Evolutionary conservation across 2,329 filamentous ascomycete genomes (phyloP).

Genomic region (Phaeophleospora eucalypticola): DNA sequence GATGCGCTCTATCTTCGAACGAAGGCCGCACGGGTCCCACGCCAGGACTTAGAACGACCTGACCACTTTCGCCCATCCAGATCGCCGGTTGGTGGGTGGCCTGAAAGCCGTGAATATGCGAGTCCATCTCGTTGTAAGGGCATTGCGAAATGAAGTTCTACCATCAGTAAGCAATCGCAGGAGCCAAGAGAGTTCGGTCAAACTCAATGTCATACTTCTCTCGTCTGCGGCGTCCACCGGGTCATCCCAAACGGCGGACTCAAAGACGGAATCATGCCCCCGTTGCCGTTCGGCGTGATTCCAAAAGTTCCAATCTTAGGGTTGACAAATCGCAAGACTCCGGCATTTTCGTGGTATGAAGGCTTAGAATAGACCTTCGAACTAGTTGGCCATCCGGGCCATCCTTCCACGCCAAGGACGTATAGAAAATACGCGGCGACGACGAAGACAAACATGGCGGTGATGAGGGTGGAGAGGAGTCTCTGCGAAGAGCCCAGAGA

Average conservation of each 20-base stretch:
- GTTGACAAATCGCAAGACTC: slow-evolving; percentile 30
- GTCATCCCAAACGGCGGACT: slow-evolving; percentile 48
- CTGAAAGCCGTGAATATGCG: slow-evolving; percentile 47
- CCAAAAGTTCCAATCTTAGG: slow-evolving; percentile 33
- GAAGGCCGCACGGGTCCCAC: slow-evolving; percentile 31
- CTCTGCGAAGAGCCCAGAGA: not conserved
- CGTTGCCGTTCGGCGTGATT: slow-evolving; percentile 32
- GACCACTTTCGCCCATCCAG: slow-evolving; percentile 51
- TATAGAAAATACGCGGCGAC: not conserved
- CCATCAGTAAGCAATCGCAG: not conserved
- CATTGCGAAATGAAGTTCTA: slow-evolving; percentile 49
- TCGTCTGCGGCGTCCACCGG: slow-evolving; percentile 49
- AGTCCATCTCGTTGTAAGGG: slow-evolving; percentile 44
- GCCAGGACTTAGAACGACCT: slow-evolving; percentile 43
- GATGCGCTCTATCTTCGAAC: slow-evolving; percentile 41
- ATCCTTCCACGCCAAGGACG: not conserved
- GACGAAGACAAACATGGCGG: not conserved
- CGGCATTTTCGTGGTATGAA: slow-evolving; percentile 24
- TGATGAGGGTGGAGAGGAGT: not conserved
- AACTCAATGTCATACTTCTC: slow-evolving; percentile 17
- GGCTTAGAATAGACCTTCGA: too few relatives aligned
- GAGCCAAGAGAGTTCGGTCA: slow-evolving; percentile 27
- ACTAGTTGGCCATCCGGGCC: not conserved
- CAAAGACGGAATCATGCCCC: slow-evolving; percentile 34
- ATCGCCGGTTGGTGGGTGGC: slow-evolving; percentile 51